Evolutionary conservation across 768 basidiomycete species (phyloP).

Genomic region (Lactarius sanguifluus): DNA sequence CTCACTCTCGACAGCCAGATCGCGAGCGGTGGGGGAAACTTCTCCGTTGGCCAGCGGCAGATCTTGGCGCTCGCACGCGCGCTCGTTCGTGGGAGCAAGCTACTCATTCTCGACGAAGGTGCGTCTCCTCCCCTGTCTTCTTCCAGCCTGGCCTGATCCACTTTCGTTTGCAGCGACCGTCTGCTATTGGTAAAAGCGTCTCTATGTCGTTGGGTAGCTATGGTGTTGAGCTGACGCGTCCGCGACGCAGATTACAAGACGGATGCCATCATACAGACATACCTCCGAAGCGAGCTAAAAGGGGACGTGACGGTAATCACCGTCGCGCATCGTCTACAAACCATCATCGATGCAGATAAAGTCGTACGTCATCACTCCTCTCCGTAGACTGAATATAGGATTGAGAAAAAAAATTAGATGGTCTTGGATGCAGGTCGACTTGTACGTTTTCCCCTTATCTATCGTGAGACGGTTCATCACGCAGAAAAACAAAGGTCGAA

Average conservation of each 20-base stretch:
- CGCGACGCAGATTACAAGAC: slow-evolving; percentile 49
- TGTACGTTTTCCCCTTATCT: slow-evolving; percentile 32
- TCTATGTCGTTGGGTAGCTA: neutral
- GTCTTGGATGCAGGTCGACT: slow-evolving; percentile 44
- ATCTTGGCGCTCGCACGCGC: slow-evolving; percentile 60
- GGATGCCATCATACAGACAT: slow-evolving; percentile 55
- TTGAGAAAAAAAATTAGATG: slow-evolving; percentile 36
- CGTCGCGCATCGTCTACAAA: slow-evolving; percentile 57
- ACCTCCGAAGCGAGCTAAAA: slow-evolving; percentile 47
- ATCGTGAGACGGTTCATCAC: neutral
- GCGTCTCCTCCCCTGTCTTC: slow-evolving; percentile 1
- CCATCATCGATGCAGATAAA: slow-evolving; percentile 62
- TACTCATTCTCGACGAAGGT: slow-evolving; percentile 60
- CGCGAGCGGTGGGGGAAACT: slow-evolving; percentile 45
- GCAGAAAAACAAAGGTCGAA: slow-evolving; percentile 37
- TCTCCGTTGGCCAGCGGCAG: slow-evolving; percentile 59
- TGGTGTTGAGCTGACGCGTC: neutral
- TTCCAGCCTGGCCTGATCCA: neutral
- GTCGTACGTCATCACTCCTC: slow-evolving; percentile 40
- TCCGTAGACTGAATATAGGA: neutral
- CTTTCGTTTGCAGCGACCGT: slow-evolving; percentile 40
- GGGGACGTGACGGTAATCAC: slow-evolving; percentile 52
- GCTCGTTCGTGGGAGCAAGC: slow-evolving; percentile 54
- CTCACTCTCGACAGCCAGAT: slow-evolving; percentile 48
- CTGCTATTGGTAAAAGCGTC: slow-evolving; percentile 41